Evolutionary conservation across 2,329 filamentous ascomycete species (phyloP).

Genomic region (Dactylellina parvicollis): DNA sequence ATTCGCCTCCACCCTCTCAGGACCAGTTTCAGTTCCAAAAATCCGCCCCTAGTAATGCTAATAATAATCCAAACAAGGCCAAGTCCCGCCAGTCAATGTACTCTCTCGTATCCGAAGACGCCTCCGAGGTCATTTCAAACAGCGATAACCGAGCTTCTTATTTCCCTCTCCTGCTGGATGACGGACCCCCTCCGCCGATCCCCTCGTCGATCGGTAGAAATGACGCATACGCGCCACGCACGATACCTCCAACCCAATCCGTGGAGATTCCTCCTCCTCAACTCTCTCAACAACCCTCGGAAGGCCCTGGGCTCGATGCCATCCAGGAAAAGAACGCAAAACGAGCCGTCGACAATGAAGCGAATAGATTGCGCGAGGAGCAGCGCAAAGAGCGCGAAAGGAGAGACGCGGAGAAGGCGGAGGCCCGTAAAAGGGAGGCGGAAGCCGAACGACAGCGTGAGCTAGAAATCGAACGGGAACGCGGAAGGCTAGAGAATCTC

Average conservation of each 20-base stretch:
- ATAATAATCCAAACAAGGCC: conserved; percentile 48
- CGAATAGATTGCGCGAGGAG: conserved; percentile 40
- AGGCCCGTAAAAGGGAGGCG: conserved; percentile 73
- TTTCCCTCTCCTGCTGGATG: conserved; percentile 46
- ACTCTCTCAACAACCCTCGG: conserved; percentile 23
- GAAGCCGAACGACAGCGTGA: conserved; percentile 55
- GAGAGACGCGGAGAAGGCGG: conserved; percentile 73
- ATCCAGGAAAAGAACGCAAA: conserved; percentile 52
- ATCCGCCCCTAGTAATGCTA: conserved; percentile 26
- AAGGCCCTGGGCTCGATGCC: not conserved
- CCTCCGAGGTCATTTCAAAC: conserved; percentile 41
- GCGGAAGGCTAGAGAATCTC: conserved; percentile 62
- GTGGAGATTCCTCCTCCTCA: conserved; percentile 49
- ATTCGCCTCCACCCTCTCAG: conserved; percentile 36
- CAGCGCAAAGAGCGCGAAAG: conserved; percentile 47
- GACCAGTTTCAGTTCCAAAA: conserved; percentile 36
- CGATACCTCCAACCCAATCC: conserved; percentile 48
- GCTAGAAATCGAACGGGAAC: conserved; percentile 63
- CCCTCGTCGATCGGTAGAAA: conserved; percentile 33
- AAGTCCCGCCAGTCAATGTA: conserved; percentile 53
- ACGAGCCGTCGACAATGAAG: conserved; percentile 51
- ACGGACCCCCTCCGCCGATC: conserved; percentile 50
- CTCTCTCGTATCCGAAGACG: conserved; percentile 46
- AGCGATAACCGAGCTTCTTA: conserved; percentile 40
- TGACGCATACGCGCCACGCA: conserved; percentile 43